Evolutionary conservation across 164 flowering plant genomes (phyloP), one percentile per base, ranked within the genome.

Genomic region (Aristolochia californica): DNA sequence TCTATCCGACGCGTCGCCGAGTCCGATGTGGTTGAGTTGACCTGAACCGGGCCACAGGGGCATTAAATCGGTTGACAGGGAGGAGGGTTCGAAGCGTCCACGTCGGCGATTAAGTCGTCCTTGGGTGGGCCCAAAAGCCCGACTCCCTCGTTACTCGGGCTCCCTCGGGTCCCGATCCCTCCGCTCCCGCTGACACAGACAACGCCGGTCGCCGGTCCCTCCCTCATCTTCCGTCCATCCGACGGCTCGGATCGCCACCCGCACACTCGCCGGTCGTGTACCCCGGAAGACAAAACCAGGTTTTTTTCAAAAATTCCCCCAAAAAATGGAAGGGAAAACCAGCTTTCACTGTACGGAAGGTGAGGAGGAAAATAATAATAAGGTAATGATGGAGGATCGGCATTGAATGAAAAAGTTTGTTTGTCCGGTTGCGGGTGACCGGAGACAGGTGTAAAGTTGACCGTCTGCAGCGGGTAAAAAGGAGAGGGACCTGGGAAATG

Each of bases 151-250:
- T 43, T 15, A 60, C 53, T 60, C 68, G 68, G 62, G 72, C 59
- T n/a, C n/a, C 66, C 68, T 69, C 65, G 63, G 58, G 65, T 61
- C 68, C 72, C 70, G 74, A 64, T 64, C 54, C 80, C 76, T 55
- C 61, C 70, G 74, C 68, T 66, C 62, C 62, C 78, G 81, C 81
- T 70, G 78, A 77, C 81, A 72, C 71, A 61, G 68, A 65, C 72
- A 68, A 43, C 45, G 57, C 74, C 70, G 65, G 77, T 70, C 48
- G 28, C 49, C 2, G 17, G 56, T 64, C 65, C n/a, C 12, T 25
- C 68, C 76, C 68, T 74, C 26, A 16, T 22, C 49, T 63, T 2
- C 2, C 0, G 0, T 0, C 16, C 1, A 1, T 53, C 55, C 47
- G 48, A 74, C 72, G 78, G 71, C 26, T 27, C 1, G 0, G 71